Percentiles rank a stretch among this genome's conserved stretches.
These are phyloP conservation scores for Colletotrichum sp. DNA, from an alignment of 2,329 filamentous ascomycete species.

Conservation along the genomic window DNA sequence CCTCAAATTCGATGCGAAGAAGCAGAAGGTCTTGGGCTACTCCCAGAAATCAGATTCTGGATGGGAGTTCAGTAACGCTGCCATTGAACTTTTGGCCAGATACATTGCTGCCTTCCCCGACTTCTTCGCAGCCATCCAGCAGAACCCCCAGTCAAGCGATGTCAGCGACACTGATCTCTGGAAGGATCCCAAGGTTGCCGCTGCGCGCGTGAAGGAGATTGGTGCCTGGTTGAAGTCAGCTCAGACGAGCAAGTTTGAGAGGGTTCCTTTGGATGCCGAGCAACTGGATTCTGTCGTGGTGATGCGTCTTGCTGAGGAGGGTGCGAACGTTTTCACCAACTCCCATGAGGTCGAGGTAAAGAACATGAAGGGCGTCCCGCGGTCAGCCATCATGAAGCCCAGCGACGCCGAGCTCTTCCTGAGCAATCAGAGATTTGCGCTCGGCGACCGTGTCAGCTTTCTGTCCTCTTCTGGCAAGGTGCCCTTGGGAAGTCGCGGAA, in stretches of 20 bases:
- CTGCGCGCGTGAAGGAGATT: constrained; percentile 89
- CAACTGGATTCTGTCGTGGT: constrained; percentile 94
- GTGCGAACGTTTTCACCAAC: constrained; percentile 65
- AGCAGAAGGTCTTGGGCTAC: constrained; percentile 94
- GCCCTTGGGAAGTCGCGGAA: constrained; percentile 88
- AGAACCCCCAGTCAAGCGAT: constrained; percentile 84
- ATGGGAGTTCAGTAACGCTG: constrained; percentile 94
- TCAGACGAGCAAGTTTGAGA: constrained; percentile 90
- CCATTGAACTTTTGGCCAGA: constrained; percentile 78
- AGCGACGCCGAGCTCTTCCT: constrained; percentile 93
- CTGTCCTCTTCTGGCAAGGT: constrained; percentile 93
- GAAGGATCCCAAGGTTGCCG: constrained; percentile 72
- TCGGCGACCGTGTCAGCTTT: constrained; percentile 93
- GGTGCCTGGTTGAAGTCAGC: constrained; percentile 90
- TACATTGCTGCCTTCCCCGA: constrained; percentile 97
- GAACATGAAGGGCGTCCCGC: constrained; percentile 81
- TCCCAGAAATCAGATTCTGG: constrained; percentile 85
- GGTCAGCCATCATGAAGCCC: constrained; percentile 90
- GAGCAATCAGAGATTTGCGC: constrained; percentile 79
- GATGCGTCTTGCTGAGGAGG: constrained; percentile 76
- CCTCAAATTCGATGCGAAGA: constrained; percentile 94
- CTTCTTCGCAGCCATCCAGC: constrained; percentile 88
- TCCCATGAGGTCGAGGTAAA: constrained; percentile 63
- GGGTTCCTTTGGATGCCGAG: constrained; percentile 94
- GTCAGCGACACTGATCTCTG: constrained; percentile 89